Percentiles rank a stretch among this genome's conserved stretches.
Evolutionary conservation across 805 yeast species (phyloP).

Genomic region (Kazachstania bromeliacearum): DNA sequence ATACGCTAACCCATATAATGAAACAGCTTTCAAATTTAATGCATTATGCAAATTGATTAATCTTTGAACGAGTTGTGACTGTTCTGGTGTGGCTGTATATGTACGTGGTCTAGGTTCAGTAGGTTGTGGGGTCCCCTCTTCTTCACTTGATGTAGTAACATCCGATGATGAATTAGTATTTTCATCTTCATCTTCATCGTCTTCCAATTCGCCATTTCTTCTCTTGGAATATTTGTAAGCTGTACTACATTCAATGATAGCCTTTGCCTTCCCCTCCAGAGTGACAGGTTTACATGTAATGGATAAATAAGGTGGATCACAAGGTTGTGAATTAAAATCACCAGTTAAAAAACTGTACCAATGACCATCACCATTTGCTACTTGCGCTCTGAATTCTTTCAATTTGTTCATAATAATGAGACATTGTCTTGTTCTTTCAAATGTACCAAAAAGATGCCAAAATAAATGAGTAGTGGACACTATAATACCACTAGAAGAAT

Average conservation of each 20-base stretch:
- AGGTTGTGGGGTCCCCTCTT: constrained; percentile 35
- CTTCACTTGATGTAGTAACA: constrained; percentile 34
- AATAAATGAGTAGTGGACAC: constrained; percentile 85
- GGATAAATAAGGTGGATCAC: constrained; percentile 70
- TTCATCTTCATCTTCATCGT: constrained; percentile 32
- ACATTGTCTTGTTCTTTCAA: constrained; percentile 77
- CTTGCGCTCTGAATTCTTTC: constrained; percentile 38
- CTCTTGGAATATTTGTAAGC: constrained; percentile 44
- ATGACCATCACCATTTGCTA: constrained; percentile 27
- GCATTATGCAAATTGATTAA: constrained; percentile 49
- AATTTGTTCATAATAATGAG: constrained; percentile 50
- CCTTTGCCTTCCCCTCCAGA: constrained; percentile 41
- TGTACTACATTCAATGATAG: constrained; percentile 51
- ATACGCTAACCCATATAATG: constrained; percentile 66
- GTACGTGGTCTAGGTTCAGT: constrained; percentile 48
- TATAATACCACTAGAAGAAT: constrained; percentile 40
- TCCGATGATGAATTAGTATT: not conserved
- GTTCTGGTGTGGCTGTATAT: constrained; percentile 40
- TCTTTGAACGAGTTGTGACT: constrained; percentile 32
- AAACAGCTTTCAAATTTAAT: constrained; percentile 48
- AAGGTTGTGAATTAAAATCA: constrained; percentile 82
- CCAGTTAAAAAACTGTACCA: constrained; percentile 64
- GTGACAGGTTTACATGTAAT: constrained; percentile 50
- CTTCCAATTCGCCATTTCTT: constrained; percentile 44
- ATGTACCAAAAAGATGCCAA: constrained; percentile 94